These are phyloP conservation scores for Plasmopara viticola DNA, from an alignment of 352 stramenopile species.

Conservation along the genomic window DNA sequence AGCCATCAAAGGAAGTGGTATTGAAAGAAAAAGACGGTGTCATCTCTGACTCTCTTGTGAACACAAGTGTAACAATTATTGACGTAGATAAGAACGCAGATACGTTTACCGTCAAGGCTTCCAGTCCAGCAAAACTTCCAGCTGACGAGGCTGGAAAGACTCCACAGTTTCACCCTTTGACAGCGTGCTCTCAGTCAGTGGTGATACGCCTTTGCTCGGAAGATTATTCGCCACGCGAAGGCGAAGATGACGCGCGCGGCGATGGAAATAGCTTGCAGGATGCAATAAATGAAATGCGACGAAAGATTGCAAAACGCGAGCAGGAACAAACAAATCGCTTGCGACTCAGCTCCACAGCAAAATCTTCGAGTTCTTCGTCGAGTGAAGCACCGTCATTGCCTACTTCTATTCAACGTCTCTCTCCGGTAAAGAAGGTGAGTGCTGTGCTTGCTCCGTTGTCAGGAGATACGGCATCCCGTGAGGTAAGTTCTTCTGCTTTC, in stretches of 20 bases:
- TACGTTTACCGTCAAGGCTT: background rate
- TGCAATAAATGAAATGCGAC: slow-evolving; percentile 49
- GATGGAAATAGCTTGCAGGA: slow-evolving; percentile 15
- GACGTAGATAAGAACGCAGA: slow-evolving; percentile 4
- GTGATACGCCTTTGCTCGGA: slow-evolving; percentile 58
- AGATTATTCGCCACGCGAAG: slow-evolving; percentile 34
- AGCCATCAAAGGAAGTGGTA: background rate
- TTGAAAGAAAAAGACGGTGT: no score
- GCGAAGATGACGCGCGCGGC: slow-evolving; percentile 8
- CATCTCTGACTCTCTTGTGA: no score
- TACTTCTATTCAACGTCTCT: slow-evolving; percentile 2
- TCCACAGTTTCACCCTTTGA: slow-evolving; percentile 46
- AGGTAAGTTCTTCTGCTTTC: slow-evolving; percentile 6
- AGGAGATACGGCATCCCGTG: background rate
- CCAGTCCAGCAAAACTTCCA: slow-evolving; percentile 2
- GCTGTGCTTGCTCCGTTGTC: slow-evolving; percentile 1
- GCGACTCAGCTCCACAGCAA: slow-evolving; percentile 10
- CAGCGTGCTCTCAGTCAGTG: slow-evolving; percentile 56
- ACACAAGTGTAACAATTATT: slow-evolving; percentile 7
- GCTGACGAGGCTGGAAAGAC: slow-evolving; percentile 8
- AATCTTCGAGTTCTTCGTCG: slow-evolving; percentile 10
- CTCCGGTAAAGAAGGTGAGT: slow-evolving; percentile 9
- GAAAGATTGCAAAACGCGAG: slow-evolving; percentile 51
- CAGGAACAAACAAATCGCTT: slow-evolving; percentile 26
- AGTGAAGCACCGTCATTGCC: slow-evolving; percentile 15